Evolutionary conservation across 1,284 basidiomycete genomes (phyloP).

Genomic region (Pseudozyma flocculosa): DNA sequence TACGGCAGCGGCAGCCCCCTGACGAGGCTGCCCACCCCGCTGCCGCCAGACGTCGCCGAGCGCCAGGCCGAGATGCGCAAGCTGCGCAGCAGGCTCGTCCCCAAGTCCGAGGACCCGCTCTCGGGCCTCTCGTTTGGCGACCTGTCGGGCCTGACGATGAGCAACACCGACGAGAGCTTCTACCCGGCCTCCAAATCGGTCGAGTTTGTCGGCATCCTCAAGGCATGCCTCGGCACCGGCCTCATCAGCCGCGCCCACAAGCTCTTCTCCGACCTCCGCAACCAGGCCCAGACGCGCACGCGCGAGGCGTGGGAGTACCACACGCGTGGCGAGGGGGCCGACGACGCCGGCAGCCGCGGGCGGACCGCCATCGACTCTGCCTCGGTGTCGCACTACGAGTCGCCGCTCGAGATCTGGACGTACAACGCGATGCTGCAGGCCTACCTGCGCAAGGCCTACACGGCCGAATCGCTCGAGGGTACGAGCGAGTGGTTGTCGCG

Average conservation of each 20-base stretch:
- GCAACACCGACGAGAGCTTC: conserved; percentile 38
- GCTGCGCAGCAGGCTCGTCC: conserved; percentile 4
- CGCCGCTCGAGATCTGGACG: conserved; percentile 36
- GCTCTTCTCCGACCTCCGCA: conserved; percentile 45
- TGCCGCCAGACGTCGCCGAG: conserved; percentile 32
- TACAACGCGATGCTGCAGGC: conserved; percentile 53
- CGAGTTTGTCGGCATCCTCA: conserved; percentile 47
- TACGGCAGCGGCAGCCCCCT: conserved; percentile 24
- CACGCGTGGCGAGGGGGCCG: no score
- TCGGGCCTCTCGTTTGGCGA: conserved; percentile 24
- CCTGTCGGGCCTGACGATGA: conserved; percentile 31
- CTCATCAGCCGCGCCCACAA: conserved; percentile 50
- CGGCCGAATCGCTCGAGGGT: conserved; percentile 27
- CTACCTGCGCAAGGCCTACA: conserved; percentile 45
- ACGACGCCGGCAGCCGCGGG: not conserved
- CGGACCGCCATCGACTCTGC: conserved; percentile 22
- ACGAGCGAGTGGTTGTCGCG: conserved; percentile 35
- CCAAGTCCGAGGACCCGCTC: conserved; percentile 8
- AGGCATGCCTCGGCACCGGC: conserved; percentile 50
- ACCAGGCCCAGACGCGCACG: conserved; percentile 25
- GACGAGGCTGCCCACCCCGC: conserved; percentile 30
- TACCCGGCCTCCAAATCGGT: conserved; percentile 40
- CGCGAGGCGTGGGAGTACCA: conserved; percentile 31
- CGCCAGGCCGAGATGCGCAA: conserved; percentile 16
- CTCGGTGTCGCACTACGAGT: conserved; percentile 13